phyloP scores from a whole-genome alignment of 2,329 filamentous ascomycete species.

The Penicillium sp. region DNA sequence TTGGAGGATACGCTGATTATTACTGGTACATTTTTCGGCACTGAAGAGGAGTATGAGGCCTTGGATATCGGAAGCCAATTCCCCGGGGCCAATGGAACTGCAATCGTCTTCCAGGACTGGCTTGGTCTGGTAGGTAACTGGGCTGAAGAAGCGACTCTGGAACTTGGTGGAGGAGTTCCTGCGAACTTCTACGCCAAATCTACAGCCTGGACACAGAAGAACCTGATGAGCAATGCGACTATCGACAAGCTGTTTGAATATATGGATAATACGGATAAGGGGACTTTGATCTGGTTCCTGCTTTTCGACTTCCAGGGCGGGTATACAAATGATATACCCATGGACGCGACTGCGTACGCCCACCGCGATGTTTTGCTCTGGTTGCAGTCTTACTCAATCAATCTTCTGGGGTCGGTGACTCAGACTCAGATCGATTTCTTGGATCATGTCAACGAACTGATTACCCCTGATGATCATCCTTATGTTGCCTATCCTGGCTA shows the following conservation, averaged over 20 bases:
- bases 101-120: constrained; percentile 34
- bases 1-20: constrained; percentile 61
- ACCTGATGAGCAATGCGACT: constrained; percentile 50
- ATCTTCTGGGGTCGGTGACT: constrained; percentile 49
- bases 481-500: constrained; percentile 65
- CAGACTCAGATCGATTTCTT: constrained; percentile 56
- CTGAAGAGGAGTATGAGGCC: constrained; percentile 59
- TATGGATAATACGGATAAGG: constrained; percentile 54
- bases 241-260: constrained; percentile 60
- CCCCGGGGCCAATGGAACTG: constrained; percentile 21
- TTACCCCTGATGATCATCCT: constrained; percentile 21
- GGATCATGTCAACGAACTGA: constrained; percentile 51
- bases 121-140: constrained; percentile 32
- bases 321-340: constrained; percentile 59
- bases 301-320: constrained; percentile 68
- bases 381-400: constrained; percentile 64
- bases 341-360: constrained; percentile 62
- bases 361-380: constrained; percentile 68
- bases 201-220: constrained; percentile 55
- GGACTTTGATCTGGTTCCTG: constrained; percentile 61
- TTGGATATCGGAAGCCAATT: constrained; percentile 33
- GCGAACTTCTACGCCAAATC: constrained; percentile 62
- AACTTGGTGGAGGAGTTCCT: constrained; percentile 45
- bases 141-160: constrained; percentile 30
- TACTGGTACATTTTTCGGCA: constrained; percentile 66